A percentile compares a stretch with the other conserved stretches of the same genome.
Conservation (phyloP, 305 asterid species). For the Solanum hybrid region DNA sequence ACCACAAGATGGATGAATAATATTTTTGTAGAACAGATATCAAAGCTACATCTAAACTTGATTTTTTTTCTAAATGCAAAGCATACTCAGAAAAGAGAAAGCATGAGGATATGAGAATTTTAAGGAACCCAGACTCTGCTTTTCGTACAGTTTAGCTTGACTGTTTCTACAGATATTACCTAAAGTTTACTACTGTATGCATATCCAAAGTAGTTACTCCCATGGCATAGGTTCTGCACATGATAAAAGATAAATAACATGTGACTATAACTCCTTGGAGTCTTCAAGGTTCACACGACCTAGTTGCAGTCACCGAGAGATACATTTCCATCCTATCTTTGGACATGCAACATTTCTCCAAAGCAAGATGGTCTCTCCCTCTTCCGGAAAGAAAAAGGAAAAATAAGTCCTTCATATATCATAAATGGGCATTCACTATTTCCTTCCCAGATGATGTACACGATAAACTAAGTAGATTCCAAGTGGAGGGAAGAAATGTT, state of each 20-base stretch:
- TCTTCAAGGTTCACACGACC: neutral
- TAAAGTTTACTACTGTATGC: neutral
- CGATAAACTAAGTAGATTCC: neutral
- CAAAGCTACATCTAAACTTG: neutral
- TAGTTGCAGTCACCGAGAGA: neutral
- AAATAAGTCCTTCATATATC: neutral
- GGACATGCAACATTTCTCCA: neutral
- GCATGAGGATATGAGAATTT: neutral
- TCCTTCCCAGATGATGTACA: neutral
- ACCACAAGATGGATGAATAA: neutral
- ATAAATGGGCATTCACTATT: neutral
- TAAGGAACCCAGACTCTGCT: neutral
- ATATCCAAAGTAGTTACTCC: neutral
- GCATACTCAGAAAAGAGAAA: neutral
- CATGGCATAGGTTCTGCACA: neutral
- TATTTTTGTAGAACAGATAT: neutral
- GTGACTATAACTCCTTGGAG: neutral
- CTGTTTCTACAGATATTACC: neutral
- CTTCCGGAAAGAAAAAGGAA: neutral
- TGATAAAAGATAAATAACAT: neutral
- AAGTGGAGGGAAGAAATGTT: neutral
- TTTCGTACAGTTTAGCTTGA: neutral
- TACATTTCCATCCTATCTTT: neutral
- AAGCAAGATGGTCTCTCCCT: neutral
- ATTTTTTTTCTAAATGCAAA: too few species aligned